A percentile compares a stretch with the other conserved stretches of the same genome.
Conservation (phyloP, 768 basidiomycete species). For the Sporobolomyces phaffii region DNA sequence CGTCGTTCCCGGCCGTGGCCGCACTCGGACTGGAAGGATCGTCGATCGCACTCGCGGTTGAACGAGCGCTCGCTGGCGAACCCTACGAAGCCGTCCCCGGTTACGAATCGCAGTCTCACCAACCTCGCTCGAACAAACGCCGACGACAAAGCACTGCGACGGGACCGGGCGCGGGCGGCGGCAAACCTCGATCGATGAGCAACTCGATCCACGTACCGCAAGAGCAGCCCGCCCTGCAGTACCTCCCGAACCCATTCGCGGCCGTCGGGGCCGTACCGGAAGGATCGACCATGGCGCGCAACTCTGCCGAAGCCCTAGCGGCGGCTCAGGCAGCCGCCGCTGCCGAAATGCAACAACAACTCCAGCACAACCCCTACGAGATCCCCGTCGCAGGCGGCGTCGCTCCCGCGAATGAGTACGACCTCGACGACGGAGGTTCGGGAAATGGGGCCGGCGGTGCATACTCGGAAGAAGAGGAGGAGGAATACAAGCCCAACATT, state of each 20-base stretch:
- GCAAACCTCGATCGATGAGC: background rate
- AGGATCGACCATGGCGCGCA: constrained; percentile 52
- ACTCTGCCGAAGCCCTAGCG: constrained; percentile 52
- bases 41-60: constrained; percentile 22
- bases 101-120: background rate
- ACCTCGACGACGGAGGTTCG: constrained; percentile 46
- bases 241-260: constrained; percentile 38
- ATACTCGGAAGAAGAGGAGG: constrained; percentile 43
- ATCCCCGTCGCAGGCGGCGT: constrained; percentile 40
- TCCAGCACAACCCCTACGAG: constrained; percentile 41
- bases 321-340: constrained; percentile 52
- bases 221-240: background rate
- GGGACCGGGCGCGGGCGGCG: background rate
- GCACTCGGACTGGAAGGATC: constrained; percentile 28
- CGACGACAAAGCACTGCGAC: constrained; percentile 11
- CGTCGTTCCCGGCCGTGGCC: constrained; percentile 23
- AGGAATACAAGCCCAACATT: constrained; percentile 47
- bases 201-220: background rate
- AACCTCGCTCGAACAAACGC: constrained; percentile 11
- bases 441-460: background rate
- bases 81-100: background rate
- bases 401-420: constrained; percentile 47
- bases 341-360: constrained; percentile 45
- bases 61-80: constrained; percentile 30
- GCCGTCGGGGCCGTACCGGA: constrained; percentile 18